Conservation (phyloP, 176 grass and related monocot species). For the Urochloa ruziziensis region DNA sequence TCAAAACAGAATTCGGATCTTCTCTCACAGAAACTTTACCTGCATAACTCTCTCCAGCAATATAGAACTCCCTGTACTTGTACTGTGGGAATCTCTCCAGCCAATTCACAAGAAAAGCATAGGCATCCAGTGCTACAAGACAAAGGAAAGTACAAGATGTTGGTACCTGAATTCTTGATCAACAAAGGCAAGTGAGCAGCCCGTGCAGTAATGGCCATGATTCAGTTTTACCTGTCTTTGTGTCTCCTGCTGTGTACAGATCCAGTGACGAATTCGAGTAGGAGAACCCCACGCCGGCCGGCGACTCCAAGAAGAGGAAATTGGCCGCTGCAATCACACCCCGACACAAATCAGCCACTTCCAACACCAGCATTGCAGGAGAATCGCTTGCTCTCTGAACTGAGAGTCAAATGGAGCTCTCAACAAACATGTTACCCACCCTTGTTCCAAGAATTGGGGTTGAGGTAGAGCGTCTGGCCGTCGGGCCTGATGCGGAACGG, state of each 20-base stretch:
- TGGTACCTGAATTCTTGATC: not conserved
- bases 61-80: conserved; percentile 89
- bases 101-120: conserved; percentile 87
- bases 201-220: conserved; percentile 2
- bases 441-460: conserved; percentile 92
- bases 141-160: conserved; percentile 27
- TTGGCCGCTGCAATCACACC: conserved; percentile 66
- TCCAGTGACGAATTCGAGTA: conserved; percentile 84
- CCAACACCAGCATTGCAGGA: not conserved
- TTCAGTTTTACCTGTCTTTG: conserved; percentile 66
- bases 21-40: conserved; percentile 35
- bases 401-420: not conserved
- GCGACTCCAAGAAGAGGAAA: conserved; percentile 95
- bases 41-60: conserved; percentile 94
- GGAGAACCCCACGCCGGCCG: conserved; percentile 93
- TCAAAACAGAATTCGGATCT: not conserved
- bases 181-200: not conserved
- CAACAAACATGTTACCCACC: conserved; percentile 40
- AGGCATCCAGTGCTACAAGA: conserved; percentile 69
- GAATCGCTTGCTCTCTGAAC: not conserved
- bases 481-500: conserved; percentile 87
- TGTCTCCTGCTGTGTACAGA: conserved; percentile 80
- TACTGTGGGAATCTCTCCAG: conserved; percentile 88
- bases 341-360: conserved; percentile 10
- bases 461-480: conserved; percentile 65